Evolutionary conservation across 1,284 basidiomycete genomes (phyloP), one percentile per base, ranked within the genome.

Genomic region (Naganishia albida): DNA sequence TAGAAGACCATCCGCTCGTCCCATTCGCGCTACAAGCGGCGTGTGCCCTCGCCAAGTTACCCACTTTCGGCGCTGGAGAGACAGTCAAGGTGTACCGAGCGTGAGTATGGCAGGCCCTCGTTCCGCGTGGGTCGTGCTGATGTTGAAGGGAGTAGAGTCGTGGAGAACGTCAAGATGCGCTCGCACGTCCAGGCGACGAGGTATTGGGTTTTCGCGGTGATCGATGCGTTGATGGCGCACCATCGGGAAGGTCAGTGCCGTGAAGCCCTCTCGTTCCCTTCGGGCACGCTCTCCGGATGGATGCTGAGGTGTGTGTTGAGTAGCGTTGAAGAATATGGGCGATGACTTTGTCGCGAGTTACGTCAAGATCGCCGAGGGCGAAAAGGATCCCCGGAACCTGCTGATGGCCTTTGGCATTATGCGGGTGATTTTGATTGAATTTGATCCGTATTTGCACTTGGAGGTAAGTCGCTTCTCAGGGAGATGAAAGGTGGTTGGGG

Each of bases 371-470:
- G 93, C 88, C 0, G 89, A 95, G 65, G 94, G 94, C 26, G 96
- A 99, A 79, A 99, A 99, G 75, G 96, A 99, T 77, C 96, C 96
- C 26, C 84, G 96, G 30, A 99, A 99, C 78, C 83, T 99, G 7
- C 83, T 97, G 70, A 77, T 95, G 8, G 88, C 91, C 3, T 99
- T 99, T 77, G 87, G 89, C 15, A 90, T 99, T 66, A 88, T 87
- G 66, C 84, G 86, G 23, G 88, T 93, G 2, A 84, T 99, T 28
- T 78, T 95, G 7, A 85, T 91, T 42, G 93, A 97, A 71, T 98
- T 98, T 73, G 87, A 95, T 68, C 85, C 91, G 64, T 78, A 83
- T 49, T 78, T 83, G 49, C 82, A 86, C 72, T 81, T 92, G 28
- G 92, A 97, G 80, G 93, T 92, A 72, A 69, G 84, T 30, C 18